Evolutionary conservation across 306 rosid species (phyloP), one percentile per base, ranked within the genome.

Genomic region (Ammopiptanthus mongolicus): DNA sequence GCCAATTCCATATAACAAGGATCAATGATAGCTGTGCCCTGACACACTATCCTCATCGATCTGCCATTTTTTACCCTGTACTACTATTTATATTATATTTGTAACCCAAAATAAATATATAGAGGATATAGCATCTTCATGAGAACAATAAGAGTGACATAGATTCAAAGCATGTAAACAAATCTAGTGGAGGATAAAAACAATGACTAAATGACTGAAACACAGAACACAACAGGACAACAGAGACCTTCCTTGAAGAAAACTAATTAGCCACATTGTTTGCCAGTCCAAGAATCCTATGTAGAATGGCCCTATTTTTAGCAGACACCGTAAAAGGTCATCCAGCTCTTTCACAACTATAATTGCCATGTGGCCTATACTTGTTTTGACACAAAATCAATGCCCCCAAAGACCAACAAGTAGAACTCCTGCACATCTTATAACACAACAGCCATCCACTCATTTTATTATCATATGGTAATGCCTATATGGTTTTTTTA

Each of bases 271-370:
- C 68, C 63, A 62, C 58, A 61, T 78, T 41, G 36, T 63, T 64
- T 29, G 68, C 4, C 14, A 11, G 14, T 61, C 36, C 51, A 80
- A 79, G 85, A 83, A 89, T 89, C 94, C 94, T 52, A 79, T 79
- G 83, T 31, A 60, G 75, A 42, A 58, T 4, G n/a, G 44, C 74
- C 62, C 71, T 75, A 29, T 18, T 58, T 60, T 60, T 65, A 61
- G 58, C 58, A 21, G 33, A 78, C 76, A 78, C 1, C 39, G 2
- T 39, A 9, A 60, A 58, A 57, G 46, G 28, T 34, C 46, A 68
- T 56, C 61, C 50, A 76, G 1, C 78, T 42, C 57, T 13, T 71
- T 47, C 57, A 41, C 61, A 50, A 28, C 69, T 75, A 53, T 81
- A 47, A 75, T 55, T 55, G 28, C 0, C 74, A 36, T 56, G 82